phyloP scores from a whole-genome alignment of 495 filamentous ascomycete species.

The Penicillium ochrochloron region DNA sequence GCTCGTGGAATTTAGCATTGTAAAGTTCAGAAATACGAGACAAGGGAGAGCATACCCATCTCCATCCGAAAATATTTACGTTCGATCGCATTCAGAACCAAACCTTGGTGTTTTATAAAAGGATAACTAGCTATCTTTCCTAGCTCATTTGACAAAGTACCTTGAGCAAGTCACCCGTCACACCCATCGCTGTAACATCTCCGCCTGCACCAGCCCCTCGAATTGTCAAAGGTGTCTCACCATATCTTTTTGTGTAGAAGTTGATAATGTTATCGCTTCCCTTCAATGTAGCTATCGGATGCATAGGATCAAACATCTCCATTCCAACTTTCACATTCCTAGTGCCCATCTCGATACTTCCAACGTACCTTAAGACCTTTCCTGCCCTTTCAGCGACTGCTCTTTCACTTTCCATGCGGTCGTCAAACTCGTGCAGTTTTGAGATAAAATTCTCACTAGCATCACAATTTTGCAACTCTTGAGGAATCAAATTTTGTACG shows the following conservation, averaged over 20 bases:
- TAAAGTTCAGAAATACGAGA: no score
- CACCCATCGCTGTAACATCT: not conserved
- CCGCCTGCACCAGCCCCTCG: not conserved
- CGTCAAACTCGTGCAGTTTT: not conserved
- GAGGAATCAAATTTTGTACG: not conserved
- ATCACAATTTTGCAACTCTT: not conserved
- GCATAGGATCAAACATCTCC: not conserved
- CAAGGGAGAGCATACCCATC: no score
- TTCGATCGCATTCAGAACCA: no score
- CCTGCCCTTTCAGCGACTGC: not conserved
- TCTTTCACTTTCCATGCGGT: not conserved
- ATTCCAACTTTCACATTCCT: not conserved
- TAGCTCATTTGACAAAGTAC: not conserved
- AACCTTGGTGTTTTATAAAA: no score
- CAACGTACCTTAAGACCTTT: not conserved
- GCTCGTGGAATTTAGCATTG: no score
- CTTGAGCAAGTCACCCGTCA: not conserved
- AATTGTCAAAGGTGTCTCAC: not conserved
- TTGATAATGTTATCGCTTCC: constrained; percentile 1
- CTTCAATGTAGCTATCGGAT: not conserved
- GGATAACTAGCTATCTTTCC: not conserved
- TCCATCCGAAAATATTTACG: no score
- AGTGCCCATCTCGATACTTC: not conserved
- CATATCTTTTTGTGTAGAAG: constrained; percentile 1
- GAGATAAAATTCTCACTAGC: not conserved